phyloP scores from a whole-genome alignment of 2,329 filamentous ascomycete species.

The Diaporthe humulicola region DNA sequence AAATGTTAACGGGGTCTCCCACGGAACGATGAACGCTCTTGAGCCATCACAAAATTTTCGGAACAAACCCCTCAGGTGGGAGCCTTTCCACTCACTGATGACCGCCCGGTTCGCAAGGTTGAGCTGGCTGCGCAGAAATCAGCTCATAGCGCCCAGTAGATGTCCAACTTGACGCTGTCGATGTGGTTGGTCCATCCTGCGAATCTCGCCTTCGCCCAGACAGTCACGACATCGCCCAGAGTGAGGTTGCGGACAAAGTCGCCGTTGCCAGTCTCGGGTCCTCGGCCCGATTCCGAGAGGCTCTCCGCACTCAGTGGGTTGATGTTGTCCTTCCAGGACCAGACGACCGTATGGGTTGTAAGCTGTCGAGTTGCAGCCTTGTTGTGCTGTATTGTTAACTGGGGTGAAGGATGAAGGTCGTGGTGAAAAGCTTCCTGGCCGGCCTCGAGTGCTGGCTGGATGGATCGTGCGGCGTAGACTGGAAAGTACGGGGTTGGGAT shows the following conservation, averaged over 20 bases:
- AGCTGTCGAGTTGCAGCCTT: conserved; percentile 50
- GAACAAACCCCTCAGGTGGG: not conserved
- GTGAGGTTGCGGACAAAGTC: conserved; percentile 68
- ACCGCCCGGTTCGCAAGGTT: not conserved
- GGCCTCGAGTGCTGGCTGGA: conserved; percentile 33
- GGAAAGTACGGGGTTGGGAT: conserved; percentile 38
- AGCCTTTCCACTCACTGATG: too few relatives aligned
- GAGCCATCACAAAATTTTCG: not conserved
- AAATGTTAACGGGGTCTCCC: too few relatives aligned
- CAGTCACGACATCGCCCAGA: conserved; percentile 71
- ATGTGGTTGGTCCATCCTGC: conserved; percentile 66
- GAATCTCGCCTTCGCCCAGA: conserved; percentile 73
- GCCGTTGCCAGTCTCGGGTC: conserved; percentile 64
- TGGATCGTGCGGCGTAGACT: conserved; percentile 44
- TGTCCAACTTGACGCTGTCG: conserved; percentile 63
- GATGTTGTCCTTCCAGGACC: conserved; percentile 65
- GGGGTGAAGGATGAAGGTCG: conserved; percentile 49
- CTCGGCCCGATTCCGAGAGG: conserved; percentile 61
- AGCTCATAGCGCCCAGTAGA: conserved; percentile 68
- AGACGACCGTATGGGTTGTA: conserved; percentile 63
- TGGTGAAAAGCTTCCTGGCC: conserved; percentile 52
- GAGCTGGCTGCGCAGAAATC: not conserved
- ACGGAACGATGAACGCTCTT: not conserved
- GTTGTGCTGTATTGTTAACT: conserved; percentile 64
- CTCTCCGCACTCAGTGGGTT: conserved; percentile 56